Base-by-base conservation (phyloP, 345 rosid species). In the Eucalyptus viminalis region DNA sequence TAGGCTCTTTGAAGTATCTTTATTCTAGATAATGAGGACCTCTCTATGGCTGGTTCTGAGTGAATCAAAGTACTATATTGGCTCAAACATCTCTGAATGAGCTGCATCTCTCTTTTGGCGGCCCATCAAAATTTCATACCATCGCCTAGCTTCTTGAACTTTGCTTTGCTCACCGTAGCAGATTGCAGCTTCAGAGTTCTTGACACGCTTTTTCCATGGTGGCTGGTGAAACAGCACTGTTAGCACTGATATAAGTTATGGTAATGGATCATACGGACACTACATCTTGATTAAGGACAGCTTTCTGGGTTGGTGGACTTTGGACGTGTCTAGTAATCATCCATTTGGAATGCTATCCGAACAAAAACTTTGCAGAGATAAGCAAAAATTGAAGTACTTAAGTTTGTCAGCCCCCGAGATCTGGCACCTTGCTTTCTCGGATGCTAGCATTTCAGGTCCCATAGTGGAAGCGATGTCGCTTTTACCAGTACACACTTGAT, bases 131-230 rank as follows among this genome's bases (percentile, higher is more conserved):
- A 31, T 69, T 67, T 34, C 21, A 17, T 31, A 31, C 22, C 80
- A 31, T 69, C 44, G 2, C 80, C 80, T 34, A 69, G 43, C 80
- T 16, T 34, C 80, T 34, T 69, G 43, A 69, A 31, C 12, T 69
- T 9, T 0, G 1, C 80, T 69, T 69, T 0, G 24, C 80, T 16
- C 43, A 34, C 13, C 4, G 1, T 34, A 5, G 2, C 80, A 34
- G 43, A 69, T 9, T 37, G 10, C 43, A 31, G 43, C 80, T 69
- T 69, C 80, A 67, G 80, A 1, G 80, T 67, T 67, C 22, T 67
- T 12, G 1, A 67, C 43, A 1, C 24, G 24, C 2, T 17, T 19
- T 69, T 31, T 69, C 43, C 80, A 69, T 17, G 80, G 80, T 69
- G 80, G 24, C 43, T 5, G 13, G 80, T 16, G 43, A 69, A 69